Conservation (phyloP, 2,329 filamentous ascomycete genomes). For the Magnaporthiopsis rhizophila region DNA sequence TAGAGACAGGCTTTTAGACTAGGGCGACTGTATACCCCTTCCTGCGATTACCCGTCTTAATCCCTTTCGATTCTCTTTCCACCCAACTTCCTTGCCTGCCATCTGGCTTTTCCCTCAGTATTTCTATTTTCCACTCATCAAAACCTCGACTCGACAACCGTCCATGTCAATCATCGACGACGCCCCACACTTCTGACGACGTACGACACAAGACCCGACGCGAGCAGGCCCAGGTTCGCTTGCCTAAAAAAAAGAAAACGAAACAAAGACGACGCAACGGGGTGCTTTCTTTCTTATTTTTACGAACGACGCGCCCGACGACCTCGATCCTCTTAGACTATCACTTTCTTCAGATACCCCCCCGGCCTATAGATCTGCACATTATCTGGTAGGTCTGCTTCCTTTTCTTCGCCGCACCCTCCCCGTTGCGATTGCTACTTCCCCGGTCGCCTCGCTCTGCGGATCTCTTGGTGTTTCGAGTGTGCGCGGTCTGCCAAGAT, state of each 20-base stretch:
- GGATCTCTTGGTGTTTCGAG: neutral
- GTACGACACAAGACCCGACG: neutral
- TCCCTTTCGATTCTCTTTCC: neutral
- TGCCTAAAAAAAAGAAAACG: neutral
- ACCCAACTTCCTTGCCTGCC: neutral
- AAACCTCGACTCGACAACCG: neutral
- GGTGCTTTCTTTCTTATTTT: neutral
- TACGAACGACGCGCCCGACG: neutral
- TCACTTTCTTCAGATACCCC: slow-evolving; percentile 9
- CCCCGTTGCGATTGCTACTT: neutral
- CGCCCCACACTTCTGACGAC: neutral
- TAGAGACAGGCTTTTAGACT: slow-evolving; percentile 1
- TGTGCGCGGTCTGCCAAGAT: neutral
- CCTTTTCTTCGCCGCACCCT: neutral
- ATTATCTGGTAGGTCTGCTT: neutral
- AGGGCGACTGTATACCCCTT: slow-evolving; percentile 1
- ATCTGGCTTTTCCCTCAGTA: neutral
- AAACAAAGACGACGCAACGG: slow-evolving; percentile 3
- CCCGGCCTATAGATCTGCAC: slow-evolving; percentile 5
- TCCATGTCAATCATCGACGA: neutral
- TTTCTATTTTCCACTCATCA: neutral
- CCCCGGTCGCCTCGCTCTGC: neutral
- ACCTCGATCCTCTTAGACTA: slow-evolving; percentile 5
- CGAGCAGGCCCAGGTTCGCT: neutral
- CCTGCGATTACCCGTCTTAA: neutral